Percentiles rank a stretch among this genome's conserved stretches.
phyloP scores from a whole-genome alignment of 1,139 yeast species.

The Taphrina communis region DNA sequence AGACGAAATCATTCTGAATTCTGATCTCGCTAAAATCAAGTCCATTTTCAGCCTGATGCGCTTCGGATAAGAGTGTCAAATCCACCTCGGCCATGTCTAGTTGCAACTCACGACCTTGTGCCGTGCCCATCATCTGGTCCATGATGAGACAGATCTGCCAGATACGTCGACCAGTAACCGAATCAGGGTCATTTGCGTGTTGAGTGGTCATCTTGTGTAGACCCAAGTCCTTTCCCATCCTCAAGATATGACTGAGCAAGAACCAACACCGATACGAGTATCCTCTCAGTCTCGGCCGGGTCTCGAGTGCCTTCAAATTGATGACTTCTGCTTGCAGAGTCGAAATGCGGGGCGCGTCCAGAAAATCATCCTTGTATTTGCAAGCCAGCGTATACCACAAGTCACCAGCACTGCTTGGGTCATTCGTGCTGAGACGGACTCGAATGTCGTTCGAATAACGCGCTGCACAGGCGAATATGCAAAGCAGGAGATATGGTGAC shows the following conservation, averaged over 20 bases:
- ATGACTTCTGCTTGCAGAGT: conserved; percentile 37
- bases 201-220: conserved; percentile 19
- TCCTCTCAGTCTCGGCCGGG: conserved; percentile 22
- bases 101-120: conserved; percentile 35
- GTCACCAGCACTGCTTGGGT: conserved; percentile 26
- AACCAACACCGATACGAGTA: conserved; percentile 35
- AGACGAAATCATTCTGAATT: conserved; percentile 37
- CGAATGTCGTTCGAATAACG: conserved; percentile 29
- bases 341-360: conserved; percentile 34
- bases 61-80: conserved; percentile 28
- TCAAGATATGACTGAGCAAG: conserved; percentile 18
- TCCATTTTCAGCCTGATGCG: background rate
- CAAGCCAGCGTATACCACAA: conserved; percentile 18
- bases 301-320: conserved; percentile 37
- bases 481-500: conserved; percentile 28
- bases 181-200: conserved; percentile 24
- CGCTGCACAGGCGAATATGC: conserved; percentile 35
- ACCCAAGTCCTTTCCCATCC: conserved; percentile 36
- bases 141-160: conserved; percentile 39
- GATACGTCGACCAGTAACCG: conserved; percentile 28
- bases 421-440: conserved; percentile 7
- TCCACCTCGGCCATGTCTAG: conserved; percentile 35
- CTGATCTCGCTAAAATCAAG: conserved; percentile 18
- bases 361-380: conserved; percentile 19
- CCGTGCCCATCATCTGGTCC: conserved; percentile 40